A percentile compares a stretch with the other conserved stretches of the same genome.
phyloP scores from a whole-genome alignment of 2,329 filamentous ascomycete species.

The Furcasterigmium furcatum region DNA sequence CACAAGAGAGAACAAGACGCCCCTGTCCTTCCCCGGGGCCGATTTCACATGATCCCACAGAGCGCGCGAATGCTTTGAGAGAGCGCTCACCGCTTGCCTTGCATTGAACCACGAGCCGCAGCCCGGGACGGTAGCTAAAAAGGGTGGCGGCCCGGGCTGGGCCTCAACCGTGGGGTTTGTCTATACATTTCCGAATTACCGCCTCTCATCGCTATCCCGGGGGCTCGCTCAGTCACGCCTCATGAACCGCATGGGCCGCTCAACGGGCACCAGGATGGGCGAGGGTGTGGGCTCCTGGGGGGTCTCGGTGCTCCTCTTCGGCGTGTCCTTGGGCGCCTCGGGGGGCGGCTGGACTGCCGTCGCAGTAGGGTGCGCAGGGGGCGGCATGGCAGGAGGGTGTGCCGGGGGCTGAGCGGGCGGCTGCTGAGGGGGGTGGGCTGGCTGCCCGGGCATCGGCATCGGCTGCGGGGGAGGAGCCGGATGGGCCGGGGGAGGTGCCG shows the following conservation, averaged over 20 bases:
- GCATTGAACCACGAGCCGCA: too few relatives aligned
- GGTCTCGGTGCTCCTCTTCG: not conserved
- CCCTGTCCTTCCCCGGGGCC: not conserved
- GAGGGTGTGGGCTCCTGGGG: not conserved
- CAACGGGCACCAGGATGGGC: conserved; percentile 1
- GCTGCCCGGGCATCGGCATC: too few relatives aligned
- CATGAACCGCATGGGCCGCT: conserved; percentile 1
- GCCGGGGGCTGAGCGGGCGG: conserved; percentile 2
- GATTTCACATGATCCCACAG: too few relatives aligned
- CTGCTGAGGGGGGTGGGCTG: conserved; percentile 3
- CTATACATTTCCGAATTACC: too few relatives aligned
- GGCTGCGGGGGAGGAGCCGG: too few relatives aligned
- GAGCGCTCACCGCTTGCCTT: too few relatives aligned
- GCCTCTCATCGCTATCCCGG: too few relatives aligned
- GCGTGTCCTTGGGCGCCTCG: not conserved
- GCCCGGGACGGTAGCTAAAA: too few relatives aligned
- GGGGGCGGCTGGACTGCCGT: not conserved
- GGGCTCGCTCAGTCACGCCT: not conserved
- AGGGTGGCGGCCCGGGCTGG: too few relatives aligned
- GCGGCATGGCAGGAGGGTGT: too few relatives aligned
- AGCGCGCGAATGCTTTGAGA: too few relatives aligned
- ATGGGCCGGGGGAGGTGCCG: conserved; percentile 4
- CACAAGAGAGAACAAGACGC: not conserved
- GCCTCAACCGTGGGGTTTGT: too few relatives aligned
- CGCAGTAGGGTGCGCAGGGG: conserved; percentile 2